Conservation (phyloP, 768 basidiomycete genomes). For the Suillus placidus region DNA sequence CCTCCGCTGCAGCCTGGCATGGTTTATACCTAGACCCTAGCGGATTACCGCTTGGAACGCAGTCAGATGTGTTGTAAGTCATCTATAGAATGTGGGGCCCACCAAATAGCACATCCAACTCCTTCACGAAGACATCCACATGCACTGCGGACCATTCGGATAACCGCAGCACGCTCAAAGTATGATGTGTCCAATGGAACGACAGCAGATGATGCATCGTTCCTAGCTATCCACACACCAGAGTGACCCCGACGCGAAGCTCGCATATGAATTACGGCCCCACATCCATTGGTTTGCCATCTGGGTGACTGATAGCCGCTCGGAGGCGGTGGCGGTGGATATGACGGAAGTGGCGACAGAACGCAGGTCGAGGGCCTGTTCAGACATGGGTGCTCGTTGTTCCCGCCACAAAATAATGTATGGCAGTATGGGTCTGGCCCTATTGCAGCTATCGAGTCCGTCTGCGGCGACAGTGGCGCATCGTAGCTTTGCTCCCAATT, state of each 20-base stretch:
- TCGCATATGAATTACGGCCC: slow-evolving; percentile 57
- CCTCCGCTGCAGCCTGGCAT: slow-evolving; percentile 57
- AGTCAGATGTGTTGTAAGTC: slow-evolving; percentile 16
- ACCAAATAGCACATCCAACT: slow-evolving; percentile 66
- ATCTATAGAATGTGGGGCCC: slow-evolving; percentile 19
- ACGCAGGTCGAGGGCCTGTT: slow-evolving; percentile 24
- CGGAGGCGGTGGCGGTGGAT: slow-evolving; percentile 29
- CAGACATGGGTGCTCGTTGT: slow-evolving; percentile 17
- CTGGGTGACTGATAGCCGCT: slow-evolving; percentile 18
- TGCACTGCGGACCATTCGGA: slow-evolving; percentile 53
- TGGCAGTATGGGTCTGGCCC: slow-evolving; percentile 30
- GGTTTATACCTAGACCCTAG: slow-evolving; percentile 65
- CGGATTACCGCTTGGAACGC: slow-evolving; percentile 57
- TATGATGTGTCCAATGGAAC: slow-evolving; percentile 59
- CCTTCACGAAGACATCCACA: slow-evolving; percentile 73
- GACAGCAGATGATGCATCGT: slow-evolving; percentile 53
- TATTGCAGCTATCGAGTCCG: slow-evolving; percentile 18
- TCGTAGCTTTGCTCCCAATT: slow-evolving; percentile 38
- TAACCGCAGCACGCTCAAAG: slow-evolving; percentile 52
- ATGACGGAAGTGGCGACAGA: slow-evolving; percentile 42
- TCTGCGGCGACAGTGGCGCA: slow-evolving; percentile 28
- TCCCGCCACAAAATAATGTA: slow-evolving; percentile 48
- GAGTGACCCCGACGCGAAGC: slow-evolving; percentile 56
- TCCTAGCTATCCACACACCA: slow-evolving; percentile 61
- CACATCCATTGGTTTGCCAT: slow-evolving; percentile 57